Evolutionary conservation across 2,329 filamentous ascomycete genomes (phyloP).

Genomic region (Pseudogymnoascus destructans): DNA sequence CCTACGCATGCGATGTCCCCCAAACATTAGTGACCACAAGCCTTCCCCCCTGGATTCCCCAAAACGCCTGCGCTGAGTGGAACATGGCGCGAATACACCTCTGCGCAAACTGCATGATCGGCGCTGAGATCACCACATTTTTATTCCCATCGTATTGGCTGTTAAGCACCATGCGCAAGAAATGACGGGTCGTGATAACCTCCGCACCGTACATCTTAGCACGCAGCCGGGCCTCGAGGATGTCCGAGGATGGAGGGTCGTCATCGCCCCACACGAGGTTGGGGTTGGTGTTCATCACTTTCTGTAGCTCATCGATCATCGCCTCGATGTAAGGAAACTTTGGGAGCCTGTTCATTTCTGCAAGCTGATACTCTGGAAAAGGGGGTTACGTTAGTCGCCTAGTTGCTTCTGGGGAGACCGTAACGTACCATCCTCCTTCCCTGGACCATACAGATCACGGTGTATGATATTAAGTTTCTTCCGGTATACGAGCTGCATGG

Average conservation of each 20-base stretch:
- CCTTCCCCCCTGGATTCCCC: slow-evolving; percentile 62
- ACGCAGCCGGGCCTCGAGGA: slow-evolving; percentile 70
- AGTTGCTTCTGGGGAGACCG: slow-evolving; percentile 3
- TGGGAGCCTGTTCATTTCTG: background rate
- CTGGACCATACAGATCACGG: slow-evolving; percentile 26
- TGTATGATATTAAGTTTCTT: slow-evolving; percentile 54
- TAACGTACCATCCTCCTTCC: slow-evolving; percentile 10
- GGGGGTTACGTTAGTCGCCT: background rate
- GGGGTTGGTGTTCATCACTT: slow-evolving; percentile 11
- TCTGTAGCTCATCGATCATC: slow-evolving; percentile 31
- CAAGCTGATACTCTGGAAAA: background rate
- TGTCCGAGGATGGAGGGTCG: slow-evolving; percentile 59
- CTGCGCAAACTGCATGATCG: slow-evolving; percentile 40
- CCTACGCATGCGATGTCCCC: slow-evolving; percentile 91
- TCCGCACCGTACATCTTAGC: slow-evolving; percentile 91
- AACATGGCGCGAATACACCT: slow-evolving; percentile 50
- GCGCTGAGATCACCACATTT: slow-evolving; percentile 21
- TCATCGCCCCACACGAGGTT: slow-evolving; percentile 41
- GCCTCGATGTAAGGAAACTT: slow-evolving; percentile 35
- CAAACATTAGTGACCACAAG: slow-evolving; percentile 92
- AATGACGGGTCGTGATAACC: slow-evolving; percentile 79
- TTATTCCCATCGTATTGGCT: slow-evolving; percentile 28
- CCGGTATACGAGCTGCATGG: slow-evolving; percentile 49
- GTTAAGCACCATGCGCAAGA: slow-evolving; percentile 46
- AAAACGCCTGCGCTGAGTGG: slow-evolving; percentile 56